Conservation (phyloP, 495 filamentous ascomycete genomes). For the Penicillium crystallinum region DNA sequence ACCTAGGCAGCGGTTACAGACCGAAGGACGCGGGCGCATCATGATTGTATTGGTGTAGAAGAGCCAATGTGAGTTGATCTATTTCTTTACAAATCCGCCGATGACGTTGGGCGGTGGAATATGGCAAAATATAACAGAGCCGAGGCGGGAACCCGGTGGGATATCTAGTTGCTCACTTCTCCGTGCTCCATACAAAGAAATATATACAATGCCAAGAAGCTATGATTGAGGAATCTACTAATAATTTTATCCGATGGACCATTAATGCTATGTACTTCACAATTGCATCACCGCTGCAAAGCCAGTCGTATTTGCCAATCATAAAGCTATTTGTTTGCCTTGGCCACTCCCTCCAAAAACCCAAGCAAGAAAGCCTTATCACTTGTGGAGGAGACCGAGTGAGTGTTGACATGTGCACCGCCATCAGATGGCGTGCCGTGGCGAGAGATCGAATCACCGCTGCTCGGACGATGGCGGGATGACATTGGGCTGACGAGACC, state of each 20-base stretch:
- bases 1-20: conserved; percentile 26
- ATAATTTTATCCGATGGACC: neutral
- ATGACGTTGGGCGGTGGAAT: conserved; percentile 29
- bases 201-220: too few species aligned
- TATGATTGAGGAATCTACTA: neutral
- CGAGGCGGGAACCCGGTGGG: too few species aligned
- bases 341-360: conserved; percentile 62
- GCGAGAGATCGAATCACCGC: conserved; percentile 38
- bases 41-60: conserved; percentile 15
- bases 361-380: conserved; percentile 75
- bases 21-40: conserved; percentile 30
- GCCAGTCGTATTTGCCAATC: neutral
- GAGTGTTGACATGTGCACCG: conserved; percentile 40
- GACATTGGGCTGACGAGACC: conserved; percentile 46
- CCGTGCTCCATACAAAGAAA: too few species aligned
- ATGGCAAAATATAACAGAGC: conserved; percentile 38
- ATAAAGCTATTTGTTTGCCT: conserved; percentile 31
- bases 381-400: conserved; percentile 54
- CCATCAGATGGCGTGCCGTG: conserved; percentile 36
- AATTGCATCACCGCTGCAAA: neutral
- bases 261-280: neutral
- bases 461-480: conserved; percentile 27
- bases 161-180: too few species aligned
- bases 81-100: conserved; percentile 13
- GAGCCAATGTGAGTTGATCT: conserved; percentile 12